Conservation (phyloP, 495 filamentous ascomycete genomes). For the Talaromyces ruber region DNA sequence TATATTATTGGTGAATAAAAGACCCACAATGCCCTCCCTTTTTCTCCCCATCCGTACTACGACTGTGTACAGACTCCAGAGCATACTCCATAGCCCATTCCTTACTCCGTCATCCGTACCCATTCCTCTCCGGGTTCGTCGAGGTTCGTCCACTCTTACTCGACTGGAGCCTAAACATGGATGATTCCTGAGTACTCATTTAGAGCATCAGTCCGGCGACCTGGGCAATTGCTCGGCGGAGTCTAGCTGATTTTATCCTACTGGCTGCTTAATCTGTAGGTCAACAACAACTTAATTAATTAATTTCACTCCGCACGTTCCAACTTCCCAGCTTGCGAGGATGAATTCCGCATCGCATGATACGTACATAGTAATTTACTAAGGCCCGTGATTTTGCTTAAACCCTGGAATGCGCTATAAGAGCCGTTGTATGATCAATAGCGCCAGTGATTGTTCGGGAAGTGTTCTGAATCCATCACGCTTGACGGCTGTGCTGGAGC, state of each 20-base stretch:
- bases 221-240: not conserved
- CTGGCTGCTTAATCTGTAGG: not conserved
- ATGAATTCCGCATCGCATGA: no score
- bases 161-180: no score
- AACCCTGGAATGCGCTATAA: not conserved
- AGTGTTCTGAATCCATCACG: not conserved
- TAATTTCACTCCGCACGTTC: not conserved
- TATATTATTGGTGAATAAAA: not conserved
- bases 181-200: no score
- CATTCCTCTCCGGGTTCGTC: no score
- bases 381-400: not conserved
- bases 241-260: not conserved
- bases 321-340: not conserved
- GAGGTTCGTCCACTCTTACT: no score
- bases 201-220: not conserved
- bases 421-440: not conserved
- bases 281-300: no score
- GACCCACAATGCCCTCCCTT: not conserved
- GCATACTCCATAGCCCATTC: no score
- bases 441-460: not conserved
- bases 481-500: not conserved
- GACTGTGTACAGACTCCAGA: no score
- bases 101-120: no score
- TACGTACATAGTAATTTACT: not conserved
- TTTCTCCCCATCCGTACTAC: no score